A percentile compares a stretch with the other conserved stretches of the same genome.
Conservation (phyloP, 176 grass and related monocot species). For the Aegilops sharonensis region DNA sequence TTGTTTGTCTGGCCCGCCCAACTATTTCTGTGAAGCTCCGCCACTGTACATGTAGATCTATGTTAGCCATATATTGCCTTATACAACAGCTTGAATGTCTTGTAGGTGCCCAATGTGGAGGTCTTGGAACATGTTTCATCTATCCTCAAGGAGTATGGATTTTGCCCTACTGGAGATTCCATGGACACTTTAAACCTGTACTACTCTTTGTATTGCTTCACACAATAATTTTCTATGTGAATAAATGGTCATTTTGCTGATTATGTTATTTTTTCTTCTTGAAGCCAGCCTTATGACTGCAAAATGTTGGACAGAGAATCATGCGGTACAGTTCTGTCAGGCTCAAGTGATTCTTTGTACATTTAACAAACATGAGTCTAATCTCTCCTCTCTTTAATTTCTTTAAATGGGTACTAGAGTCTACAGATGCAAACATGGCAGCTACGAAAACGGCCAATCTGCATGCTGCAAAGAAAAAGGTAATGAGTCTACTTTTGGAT, state of each 20-base stretch:
- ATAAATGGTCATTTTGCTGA: background rate
- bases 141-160: slow-evolving; percentile 13
- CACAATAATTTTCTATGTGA: background rate
- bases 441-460: background rate
- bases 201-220: background rate
- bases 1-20: too few species aligned
- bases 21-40: too few species aligned
- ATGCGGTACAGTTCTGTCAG: background rate
- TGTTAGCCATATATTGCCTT: background rate
- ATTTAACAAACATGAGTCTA: background rate
- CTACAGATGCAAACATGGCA: background rate
- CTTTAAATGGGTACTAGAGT: background rate
- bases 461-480: background rate
- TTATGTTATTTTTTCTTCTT: background rate
- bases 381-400: background rate
- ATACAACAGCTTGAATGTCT: background rate
- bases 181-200: background rate
- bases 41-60: background rate
- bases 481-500: background rate
- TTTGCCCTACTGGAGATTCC: background rate
- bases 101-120: slow-evolving; percentile 15
- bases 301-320: background rate
- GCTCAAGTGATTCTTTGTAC: background rate
- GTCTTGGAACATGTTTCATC: slow-evolving; percentile 16
- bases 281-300: slow-evolving; percentile 13